Evolutionary conservation across 202 grass and related monocot genomes (phyloP).

Genomic region (Eragrostis tef): DNA sequence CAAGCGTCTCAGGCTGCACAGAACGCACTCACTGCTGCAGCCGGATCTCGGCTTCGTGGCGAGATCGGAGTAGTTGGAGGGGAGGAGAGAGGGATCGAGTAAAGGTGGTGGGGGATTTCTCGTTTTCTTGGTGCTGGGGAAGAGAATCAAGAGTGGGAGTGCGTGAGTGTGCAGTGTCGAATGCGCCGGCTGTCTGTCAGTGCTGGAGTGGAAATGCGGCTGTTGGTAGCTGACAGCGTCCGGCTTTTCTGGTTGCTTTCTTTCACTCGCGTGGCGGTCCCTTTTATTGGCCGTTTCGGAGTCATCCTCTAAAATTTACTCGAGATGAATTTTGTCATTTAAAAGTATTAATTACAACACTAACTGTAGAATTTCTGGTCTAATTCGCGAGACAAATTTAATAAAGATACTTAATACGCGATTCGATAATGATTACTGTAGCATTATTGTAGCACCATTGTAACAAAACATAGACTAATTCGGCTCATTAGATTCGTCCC

Average conservation of each 20-base stretch:
- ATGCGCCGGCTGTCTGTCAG: background rate
- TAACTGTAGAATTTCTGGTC: too few species aligned
- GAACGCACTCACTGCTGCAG: background rate
- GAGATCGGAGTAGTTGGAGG: slow-evolving; percentile 3
- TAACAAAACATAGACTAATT: too few species aligned
- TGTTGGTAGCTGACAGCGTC: background rate
- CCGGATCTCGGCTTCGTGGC: slow-evolving; percentile 36
- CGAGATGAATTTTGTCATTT: background rate
- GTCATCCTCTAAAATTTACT: too few species aligned
- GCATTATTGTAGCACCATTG: too few species aligned
- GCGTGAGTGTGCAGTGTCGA: background rate
- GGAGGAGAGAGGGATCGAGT: background rate
- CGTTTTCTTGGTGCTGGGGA: slow-evolving; percentile 35
- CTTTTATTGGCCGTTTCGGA: too few species aligned
- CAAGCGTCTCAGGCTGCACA: background rate
- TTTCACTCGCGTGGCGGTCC: background rate
- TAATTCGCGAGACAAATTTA: too few species aligned
- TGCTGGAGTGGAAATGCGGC: slow-evolving; percentile 35
- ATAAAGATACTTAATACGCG: too few species aligned
- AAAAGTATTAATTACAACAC: too few species aligned
- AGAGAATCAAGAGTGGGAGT: slow-evolving; percentile 24
- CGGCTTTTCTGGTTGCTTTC: slow-evolving; percentile 42
- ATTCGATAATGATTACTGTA: too few species aligned
- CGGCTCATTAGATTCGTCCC: too few species aligned
- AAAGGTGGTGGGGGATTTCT: slow-evolving; percentile 12